phyloP scores from a whole-genome alignment of 2,329 filamentous ascomycete genomes.

The Ceratocystis harringtonii region DNA sequence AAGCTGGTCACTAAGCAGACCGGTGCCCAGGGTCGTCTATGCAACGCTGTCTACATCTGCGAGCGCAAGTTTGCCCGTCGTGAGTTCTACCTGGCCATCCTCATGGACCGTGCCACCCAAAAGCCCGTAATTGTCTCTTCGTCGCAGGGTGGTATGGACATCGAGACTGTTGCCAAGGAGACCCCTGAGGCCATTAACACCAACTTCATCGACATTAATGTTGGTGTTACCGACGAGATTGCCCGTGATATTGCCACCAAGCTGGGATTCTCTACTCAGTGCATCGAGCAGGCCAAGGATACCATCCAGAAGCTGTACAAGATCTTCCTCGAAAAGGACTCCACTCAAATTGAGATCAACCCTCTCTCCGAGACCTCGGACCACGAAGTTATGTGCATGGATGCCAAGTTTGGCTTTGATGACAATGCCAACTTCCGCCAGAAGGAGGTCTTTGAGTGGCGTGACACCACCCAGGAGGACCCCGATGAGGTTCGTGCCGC shows the following conservation, averaged over 20 bases:
- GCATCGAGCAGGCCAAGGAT: conserved; percentile 84
- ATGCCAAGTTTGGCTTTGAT: conserved; percentile 96
- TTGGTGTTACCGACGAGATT: conserved; percentile 89
- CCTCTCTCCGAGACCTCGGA: conserved; percentile 95
- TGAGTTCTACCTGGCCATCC: conserved; percentile 96
- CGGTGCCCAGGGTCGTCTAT: conserved; percentile 79
- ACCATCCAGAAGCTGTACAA: conserved; percentile 99
- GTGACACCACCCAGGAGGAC: conserved; percentile 91
- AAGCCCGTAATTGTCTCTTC: conserved; percentile 92
- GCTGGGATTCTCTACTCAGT: conserved; percentile 95
- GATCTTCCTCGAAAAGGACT: conserved; percentile 96
- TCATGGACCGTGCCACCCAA: conserved; percentile 92
- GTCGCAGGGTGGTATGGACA: conserved; percentile 98
- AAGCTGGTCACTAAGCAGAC: conserved; percentile 99
- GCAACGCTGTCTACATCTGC: conserved; percentile 96
- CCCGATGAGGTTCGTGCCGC: conserved; percentile 94
- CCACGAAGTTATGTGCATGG: conserved; percentile 97
- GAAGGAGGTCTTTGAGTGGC: conserved; percentile 87
- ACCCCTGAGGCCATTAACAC: conserved; percentile 90
- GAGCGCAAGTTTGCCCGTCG: conserved; percentile 98
- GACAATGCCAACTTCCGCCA: conserved; percentile 98
- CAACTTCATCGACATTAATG: conserved; percentile 84
- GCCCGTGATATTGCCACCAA: conserved; percentile 77
- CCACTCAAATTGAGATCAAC: conserved; percentile 99
- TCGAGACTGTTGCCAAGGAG: conserved; percentile 97